Base-by-base conservation (phyloP, 208 protist species). In the Jaenimonas drosophilae region DNA sequence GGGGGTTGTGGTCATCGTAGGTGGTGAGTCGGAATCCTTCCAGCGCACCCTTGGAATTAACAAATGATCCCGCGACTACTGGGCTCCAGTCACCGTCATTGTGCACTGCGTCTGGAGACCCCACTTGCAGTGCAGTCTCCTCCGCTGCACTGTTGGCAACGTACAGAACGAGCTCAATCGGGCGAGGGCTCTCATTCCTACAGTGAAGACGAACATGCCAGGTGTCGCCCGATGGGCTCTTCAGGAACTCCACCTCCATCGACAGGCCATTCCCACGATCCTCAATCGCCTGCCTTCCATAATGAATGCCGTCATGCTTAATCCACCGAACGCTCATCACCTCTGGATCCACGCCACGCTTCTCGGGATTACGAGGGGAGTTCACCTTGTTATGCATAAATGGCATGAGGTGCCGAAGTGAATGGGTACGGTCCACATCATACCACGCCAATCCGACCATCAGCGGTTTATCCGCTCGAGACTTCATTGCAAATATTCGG, bases 191-290 rank as follows among this genome's bases (percentile, higher is more conserved):
- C 38, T 79, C 64, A 46, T 77, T 49, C 4, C 50, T 54, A 23
- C 67, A 69, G 52, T 88, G 83, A 39, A 88, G 50, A 31, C 83
- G 77, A 43, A 88, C 78, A 38, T 91, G 78, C 78, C 83, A 91
- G 7, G 75, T 54, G 19, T 77, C 63, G 4, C 75, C 83, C 9
- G 71, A 72, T 4, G 83, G 78, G 34, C 71, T 83, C 66, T 91
- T 91, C 5, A 91, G 57, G 32, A 91, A 76, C 62, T 91, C 77
- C 14, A 91, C 46, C 45, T 80, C 66, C 12, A 91, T 36, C 26
- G 27, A 51, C 4, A 45, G 45, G 23, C 47, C 55, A 52, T 82
- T 79, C 2, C 53, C 70, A 16, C 26, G 5, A 54, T 91, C 83
- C 11, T 65, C 63, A 16, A 91, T 58, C 16, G 58, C 37, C 50